Conservation (phyloP, 2,329 filamentous ascomycete genomes). For the Colletotrichum navitas region DNA sequence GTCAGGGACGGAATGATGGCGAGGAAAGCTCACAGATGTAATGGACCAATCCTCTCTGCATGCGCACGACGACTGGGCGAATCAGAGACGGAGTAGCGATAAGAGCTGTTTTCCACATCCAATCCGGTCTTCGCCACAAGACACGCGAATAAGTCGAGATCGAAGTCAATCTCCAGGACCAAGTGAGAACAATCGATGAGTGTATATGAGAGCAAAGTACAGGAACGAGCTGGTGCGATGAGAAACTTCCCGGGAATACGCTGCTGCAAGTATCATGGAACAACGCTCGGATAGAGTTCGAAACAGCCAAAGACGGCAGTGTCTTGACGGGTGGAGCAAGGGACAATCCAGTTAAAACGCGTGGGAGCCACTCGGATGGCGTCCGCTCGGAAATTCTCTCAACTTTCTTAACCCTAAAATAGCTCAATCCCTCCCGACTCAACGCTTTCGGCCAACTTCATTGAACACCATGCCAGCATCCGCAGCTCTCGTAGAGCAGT, state of each 20-base stretch:
- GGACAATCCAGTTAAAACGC: not conserved
- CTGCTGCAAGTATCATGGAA: constrained; percentile 8
- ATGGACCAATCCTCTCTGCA: not conserved
- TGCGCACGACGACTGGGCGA: not conserved
- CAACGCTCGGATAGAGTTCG: constrained; percentile 7
- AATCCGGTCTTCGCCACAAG: not conserved
- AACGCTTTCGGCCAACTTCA: constrained; percentile 17
- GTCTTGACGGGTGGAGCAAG: constrained; percentile 28
- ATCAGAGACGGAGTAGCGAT: not conserved
- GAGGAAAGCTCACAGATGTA: constrained; percentile 15
- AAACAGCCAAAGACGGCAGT: not conserved
- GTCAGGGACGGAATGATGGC: not conserved
- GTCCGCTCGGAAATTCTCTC: constrained; percentile 36
- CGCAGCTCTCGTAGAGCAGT: constrained; percentile 33
- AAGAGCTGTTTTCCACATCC: not conserved
- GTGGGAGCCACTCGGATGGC: constrained; percentile 14
- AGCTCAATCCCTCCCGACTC: constrained; percentile 33
- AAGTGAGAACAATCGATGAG: not conserved
- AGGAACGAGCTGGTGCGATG: not conserved
- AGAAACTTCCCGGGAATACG: not conserved
- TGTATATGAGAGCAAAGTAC: not conserved
- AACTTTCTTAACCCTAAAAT: constrained; percentile 33
- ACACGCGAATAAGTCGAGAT: not conserved
- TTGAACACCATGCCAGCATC: constrained; percentile 18
- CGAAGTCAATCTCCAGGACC: not conserved